A percentile compares a stretch with the other conserved stretches of the same genome.
These are phyloP conservation scores for Monosporascus sp. DNA, from an alignment of 2,329 filamentous ascomycete species.

Conservation along the genomic window DNA sequence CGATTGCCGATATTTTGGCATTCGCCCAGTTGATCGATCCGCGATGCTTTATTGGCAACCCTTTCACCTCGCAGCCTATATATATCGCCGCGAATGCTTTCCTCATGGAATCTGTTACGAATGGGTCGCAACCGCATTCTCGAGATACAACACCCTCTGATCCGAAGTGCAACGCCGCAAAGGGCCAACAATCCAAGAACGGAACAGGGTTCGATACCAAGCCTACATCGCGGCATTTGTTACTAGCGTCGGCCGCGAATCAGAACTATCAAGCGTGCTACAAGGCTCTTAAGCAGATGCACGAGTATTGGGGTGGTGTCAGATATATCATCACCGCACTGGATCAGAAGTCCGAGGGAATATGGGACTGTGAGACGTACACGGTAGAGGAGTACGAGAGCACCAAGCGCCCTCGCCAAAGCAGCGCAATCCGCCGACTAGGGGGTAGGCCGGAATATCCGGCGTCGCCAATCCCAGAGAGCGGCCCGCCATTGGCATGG, in stretches of 20 bases:
- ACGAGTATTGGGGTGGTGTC: constrained; percentile 80
- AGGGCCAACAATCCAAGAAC: constrained; percentile 13
- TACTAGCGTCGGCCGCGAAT: constrained; percentile 75
- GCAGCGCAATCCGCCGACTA: constrained; percentile 39
- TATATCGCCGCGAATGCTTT: constrained; percentile 90
- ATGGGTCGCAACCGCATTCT: constrained; percentile 62
- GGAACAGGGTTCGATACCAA: constrained; percentile 26
- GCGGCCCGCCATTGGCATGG: constrained; percentile 64
- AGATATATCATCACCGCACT: constrained; percentile 82
- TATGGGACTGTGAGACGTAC: constrained; percentile 68
- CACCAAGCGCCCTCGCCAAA: constrained; percentile 47
- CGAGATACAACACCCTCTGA: constrained; percentile 49
- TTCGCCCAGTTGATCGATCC: constrained; percentile 83
- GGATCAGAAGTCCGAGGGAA: constrained; percentile 82
- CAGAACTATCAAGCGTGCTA: constrained; percentile 87
- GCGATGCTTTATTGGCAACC: constrained; percentile 81
- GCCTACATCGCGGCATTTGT: constrained; percentile 59
- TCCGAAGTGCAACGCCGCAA: constrained; percentile 14
- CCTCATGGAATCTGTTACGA: constrained; percentile 72
- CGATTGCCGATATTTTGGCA: constrained; percentile 80
- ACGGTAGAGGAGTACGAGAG: constrained; percentile 73
- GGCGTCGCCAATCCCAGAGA: constrained; percentile 38
- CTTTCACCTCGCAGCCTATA: constrained; percentile 85
- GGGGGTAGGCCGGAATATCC: constrained; percentile 38
- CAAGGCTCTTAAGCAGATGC: constrained; percentile 73